A percentile compares a stretch with the other conserved stretches of the same genome.
Conservation (phyloP, 768 basidiomycete species). For the Cyathus striatus region DNA sequence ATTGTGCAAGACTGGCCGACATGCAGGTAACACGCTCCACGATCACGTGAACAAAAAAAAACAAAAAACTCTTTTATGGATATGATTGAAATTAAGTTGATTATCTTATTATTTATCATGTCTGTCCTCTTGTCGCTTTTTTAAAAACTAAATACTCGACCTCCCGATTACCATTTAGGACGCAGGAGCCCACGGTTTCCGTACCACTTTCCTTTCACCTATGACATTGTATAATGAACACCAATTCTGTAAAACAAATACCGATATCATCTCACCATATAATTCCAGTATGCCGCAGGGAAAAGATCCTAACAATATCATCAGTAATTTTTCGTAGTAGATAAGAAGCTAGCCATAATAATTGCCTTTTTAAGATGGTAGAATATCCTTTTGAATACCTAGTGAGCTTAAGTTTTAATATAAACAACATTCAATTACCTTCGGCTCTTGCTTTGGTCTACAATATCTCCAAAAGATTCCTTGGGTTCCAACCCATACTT, state of each 20-base stretch:
- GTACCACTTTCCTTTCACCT: constrained; percentile 44
- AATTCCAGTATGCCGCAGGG: constrained; percentile 75
- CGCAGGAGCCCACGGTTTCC: constrained; percentile 17
- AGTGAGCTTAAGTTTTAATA: constrained; percentile 1
- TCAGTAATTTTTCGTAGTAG: constrained; percentile 1
- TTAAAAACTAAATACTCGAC: too few species aligned
- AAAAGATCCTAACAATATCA: constrained; percentile 46
- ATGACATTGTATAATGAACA: background rate
- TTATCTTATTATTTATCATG: background rate
- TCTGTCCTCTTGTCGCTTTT: too few species aligned
- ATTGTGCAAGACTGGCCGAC: too few species aligned
- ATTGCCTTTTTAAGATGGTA: constrained; percentile 83
- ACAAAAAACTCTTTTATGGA: too few species aligned
- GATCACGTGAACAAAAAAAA: too few species aligned
- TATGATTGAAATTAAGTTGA: too few species aligned
- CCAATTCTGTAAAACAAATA: too few species aligned
- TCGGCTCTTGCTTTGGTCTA: constrained; percentile 75
- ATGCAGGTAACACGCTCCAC: too few species aligned
- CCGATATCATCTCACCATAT: constrained; percentile 54
- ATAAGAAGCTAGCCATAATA: background rate
- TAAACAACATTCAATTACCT: constrained; percentile 39
- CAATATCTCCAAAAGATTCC: constrained; percentile 68
- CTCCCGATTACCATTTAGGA: too few species aligned
- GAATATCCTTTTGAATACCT: constrained; percentile 49
- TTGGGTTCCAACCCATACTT: constrained; percentile 87